phyloP scores from a whole-genome alignment of 495 filamentous ascomycete species.

The Penicillium cataractarum region DNA sequence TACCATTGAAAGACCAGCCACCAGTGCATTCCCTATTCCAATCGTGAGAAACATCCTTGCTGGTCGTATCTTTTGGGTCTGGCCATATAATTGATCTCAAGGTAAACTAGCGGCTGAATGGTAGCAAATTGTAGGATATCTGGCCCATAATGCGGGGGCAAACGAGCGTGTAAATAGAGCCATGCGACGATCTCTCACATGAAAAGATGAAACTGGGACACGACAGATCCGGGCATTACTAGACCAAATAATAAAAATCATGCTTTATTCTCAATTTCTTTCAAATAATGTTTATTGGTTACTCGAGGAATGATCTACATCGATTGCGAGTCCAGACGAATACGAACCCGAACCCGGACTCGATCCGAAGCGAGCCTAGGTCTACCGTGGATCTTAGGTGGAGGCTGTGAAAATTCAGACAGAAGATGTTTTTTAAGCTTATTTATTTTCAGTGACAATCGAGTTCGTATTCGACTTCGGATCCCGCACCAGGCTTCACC shows the following conservation, averaged over 20 bases:
- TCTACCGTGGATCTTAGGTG: neutral
- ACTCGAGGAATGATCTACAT: neutral
- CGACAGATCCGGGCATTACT: neutral
- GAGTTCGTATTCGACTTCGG: neutral
- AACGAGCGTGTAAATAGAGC: neutral
- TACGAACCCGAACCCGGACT: neutral
- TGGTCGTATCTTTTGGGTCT: neutral
- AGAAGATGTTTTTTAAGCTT: slow-evolving; percentile 1
- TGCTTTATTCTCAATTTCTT: too few species aligned
- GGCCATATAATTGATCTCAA: neutral
- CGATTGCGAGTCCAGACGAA: neutral
- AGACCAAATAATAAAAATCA: neutral
- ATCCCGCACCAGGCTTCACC: neutral
- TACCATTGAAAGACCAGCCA: slow-evolving; percentile 1
- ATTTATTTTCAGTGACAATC: neutral
- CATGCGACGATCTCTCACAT: neutral
- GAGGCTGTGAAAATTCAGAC: neutral
- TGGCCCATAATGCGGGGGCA: neutral
- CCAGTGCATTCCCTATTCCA: neutral
- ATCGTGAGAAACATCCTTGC: neutral
- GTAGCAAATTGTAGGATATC: neutral
- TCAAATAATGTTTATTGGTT: too few species aligned
- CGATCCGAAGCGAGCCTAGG: neutral
- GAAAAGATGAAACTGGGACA: neutral
- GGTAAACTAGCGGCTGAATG: too few species aligned